phyloP scores from a whole-genome alignment of 305 asterid genomes.

The Rubia tinctorum region DNA sequence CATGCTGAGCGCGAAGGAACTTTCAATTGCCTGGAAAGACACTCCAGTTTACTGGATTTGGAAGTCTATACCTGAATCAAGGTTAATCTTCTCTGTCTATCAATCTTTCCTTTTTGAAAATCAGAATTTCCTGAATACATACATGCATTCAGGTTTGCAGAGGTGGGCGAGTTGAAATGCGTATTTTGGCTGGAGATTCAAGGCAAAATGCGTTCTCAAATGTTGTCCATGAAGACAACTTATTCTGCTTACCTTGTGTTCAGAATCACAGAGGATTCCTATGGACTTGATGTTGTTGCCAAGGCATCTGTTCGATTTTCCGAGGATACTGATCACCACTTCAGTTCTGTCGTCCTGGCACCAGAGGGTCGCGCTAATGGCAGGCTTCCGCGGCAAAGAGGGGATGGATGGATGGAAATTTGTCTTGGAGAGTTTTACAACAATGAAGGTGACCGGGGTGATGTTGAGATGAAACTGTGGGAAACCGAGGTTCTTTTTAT shows the following conservation, averaged over 20 bases:
- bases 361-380: neutral
- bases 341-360: neutral
- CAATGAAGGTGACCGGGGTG: constrained; percentile 2
- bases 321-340: neutral
- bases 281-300: constrained; percentile 36
- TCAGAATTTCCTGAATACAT: neutral
- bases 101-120: neutral
- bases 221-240: constrained; percentile 36
- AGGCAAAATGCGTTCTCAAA: constrained; percentile 32
- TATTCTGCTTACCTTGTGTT: constrained; percentile 55
- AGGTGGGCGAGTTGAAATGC: constrained; percentile 44
- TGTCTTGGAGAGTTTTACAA: constrained; percentile 14
- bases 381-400: constrained; percentile 1
- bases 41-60: constrained; percentile 29
- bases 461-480: constrained; percentile 11
- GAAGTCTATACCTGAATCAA: constrained; percentile 28
- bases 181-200: constrained; percentile 50
- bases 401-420: constrained; percentile 19
- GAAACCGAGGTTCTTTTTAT: neutral
- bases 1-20: constrained; percentile 35
- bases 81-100: constrained; percentile 18
- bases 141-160: constrained; percentile 37
- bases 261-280: constrained; percentile 23
- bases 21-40: constrained; percentile 25
- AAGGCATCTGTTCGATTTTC: constrained; percentile 31